Conservation (phyloP, 2,329 filamentous ascomycete genomes). For the Hypoxylon sp. region DNA sequence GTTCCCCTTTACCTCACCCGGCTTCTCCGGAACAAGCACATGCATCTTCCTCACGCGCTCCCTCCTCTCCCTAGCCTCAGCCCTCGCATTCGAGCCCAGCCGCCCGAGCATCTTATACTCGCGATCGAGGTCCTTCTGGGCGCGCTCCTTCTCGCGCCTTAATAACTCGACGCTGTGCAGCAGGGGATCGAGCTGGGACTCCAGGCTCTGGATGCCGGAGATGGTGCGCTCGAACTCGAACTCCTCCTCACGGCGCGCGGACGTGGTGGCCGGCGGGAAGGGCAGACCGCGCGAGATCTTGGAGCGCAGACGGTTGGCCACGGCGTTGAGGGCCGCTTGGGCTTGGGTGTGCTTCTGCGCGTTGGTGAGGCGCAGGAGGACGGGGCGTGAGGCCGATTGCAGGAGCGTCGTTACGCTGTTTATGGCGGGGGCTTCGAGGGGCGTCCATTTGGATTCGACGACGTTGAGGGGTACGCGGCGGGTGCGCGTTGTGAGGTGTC, state of each 20-base stretch:
- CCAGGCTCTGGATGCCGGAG: constrained; percentile 69
- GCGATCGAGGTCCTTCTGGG: constrained; percentile 69
- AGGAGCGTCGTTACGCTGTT: constrained; percentile 70
- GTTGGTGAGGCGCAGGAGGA: constrained; percentile 70
- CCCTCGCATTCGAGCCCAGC: constrained; percentile 70
- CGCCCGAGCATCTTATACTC: constrained; percentile 68
- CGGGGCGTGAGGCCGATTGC: constrained; percentile 71
- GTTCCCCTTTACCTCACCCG: constrained; percentile 15
- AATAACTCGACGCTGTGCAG: constrained; percentile 75
- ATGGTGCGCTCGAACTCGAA: constrained; percentile 77
- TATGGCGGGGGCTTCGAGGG: constrained; percentile 69
- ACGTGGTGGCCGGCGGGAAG: constrained; percentile 72
- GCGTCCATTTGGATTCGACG: constrained; percentile 78
- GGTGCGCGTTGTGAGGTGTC: constrained; percentile 66
- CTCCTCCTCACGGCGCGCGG: constrained; percentile 68
- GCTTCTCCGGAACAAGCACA: constrained; percentile 62
- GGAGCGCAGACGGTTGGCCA: constrained; percentile 69
- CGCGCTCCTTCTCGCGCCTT: constrained; percentile 68
- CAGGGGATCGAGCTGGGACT: constrained; percentile 72
- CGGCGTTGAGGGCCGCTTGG: constrained; percentile 67
- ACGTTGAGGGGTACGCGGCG: constrained; percentile 72
- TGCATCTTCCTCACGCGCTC: constrained; percentile 66
- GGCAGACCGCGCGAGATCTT: constrained; percentile 74
- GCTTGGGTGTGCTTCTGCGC: constrained; percentile 67
- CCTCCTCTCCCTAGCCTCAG: constrained; percentile 67